phyloP scores from a whole-genome alignment of 23 red algal species.

The Rhodosorus marinus region DNA sequence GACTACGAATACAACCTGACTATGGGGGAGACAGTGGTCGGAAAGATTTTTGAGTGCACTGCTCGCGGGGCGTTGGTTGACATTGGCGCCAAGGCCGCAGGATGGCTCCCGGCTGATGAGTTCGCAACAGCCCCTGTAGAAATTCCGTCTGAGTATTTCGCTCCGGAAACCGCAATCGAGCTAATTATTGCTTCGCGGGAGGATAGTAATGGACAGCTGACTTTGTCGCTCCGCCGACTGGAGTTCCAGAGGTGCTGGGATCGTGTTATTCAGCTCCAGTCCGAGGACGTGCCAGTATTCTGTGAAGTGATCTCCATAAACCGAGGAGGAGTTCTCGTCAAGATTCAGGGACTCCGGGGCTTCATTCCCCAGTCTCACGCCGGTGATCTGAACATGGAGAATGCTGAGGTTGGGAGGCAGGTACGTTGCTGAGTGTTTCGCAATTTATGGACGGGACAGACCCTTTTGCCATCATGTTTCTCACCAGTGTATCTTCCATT shows the following conservation, averaged over 20 bases:
- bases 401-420: conserved; percentile 45
- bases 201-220: conserved; percentile 75
- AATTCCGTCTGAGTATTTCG: conserved; percentile 27
- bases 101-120: conserved; percentile 52
- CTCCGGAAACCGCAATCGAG: conserved; percentile 57
- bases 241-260: conserved; percentile 71
- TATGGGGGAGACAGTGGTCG: conserved; percentile 36
- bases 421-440: too few relatives aligned
- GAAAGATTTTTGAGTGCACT: conserved; percentile 53
- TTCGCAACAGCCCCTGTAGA: conserved; percentile 43
- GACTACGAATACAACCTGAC: conserved; percentile 46
- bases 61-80: conserved; percentile 75
- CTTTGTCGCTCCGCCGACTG: conserved; percentile 67
- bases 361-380: conserved; percentile 82
- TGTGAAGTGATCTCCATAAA: conserved; percentile 51
- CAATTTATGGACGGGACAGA: too few relatives aligned
- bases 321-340: conserved; percentile 66
- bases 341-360: conserved; percentile 59
- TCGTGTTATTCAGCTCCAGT: conserved; percentile 45
- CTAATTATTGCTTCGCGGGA: conserved; percentile 64
- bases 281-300: conserved; percentile 55
- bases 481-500: too few relatives aligned
- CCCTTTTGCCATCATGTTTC: too few relatives aligned
- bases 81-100: conserved; percentile 88
- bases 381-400: conserved; percentile 12